Base-by-base conservation (phyloP, 208 protist species). In the Balamuthia mandrillaris region DNA sequence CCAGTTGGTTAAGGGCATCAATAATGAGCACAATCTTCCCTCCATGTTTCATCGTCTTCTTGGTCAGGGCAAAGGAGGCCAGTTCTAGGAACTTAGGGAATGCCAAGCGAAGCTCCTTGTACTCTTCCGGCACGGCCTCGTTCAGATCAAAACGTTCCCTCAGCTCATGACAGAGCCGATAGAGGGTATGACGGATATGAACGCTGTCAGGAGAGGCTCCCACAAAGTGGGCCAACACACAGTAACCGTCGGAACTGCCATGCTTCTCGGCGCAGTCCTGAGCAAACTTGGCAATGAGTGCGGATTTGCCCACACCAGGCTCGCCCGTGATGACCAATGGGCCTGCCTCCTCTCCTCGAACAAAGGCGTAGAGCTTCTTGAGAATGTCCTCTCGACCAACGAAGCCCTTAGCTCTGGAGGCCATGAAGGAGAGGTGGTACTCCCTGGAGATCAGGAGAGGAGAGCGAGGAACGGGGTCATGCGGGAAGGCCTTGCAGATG, bases 1-100 rank as follows among this genome's bases (percentile, higher is more conserved):
- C 85, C 58, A 88, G 44, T 42, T 88, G 85, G 9, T 88, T 88
- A 24, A 88, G 78, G 18, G 85, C 85, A 31, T 88, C 85, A 33
- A 88, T 61, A 12, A 88, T 78, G 3, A 88, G 21, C 18, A 88
- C 78, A 12, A 88, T 10, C 29, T 33, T 16, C 21, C 21, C 35
- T 14, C 24, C 68, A 41, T 82, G 3, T 31, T 7, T 10, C 16
- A 21, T 14, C 10, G 42, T 5, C 75, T 24, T 51, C 51, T 51
- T 63, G 21, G 56, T 63, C n/a, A 12, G 60, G 24, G 77, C 84
- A 35, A n/a, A 44, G 27, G 63, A 37, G 42, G 51, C 44, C 31
- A 86, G 39, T 18, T 78, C 41, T 18, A 88, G 31, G 27, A 86
- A 24, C 37, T 63, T 31, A 1, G 51, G 47, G 42, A 88, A 88